Evolutionary conservation across 2,329 filamentous ascomycete genomes (phyloP).

Genomic region (Aspergillus aculeatus): DNA sequence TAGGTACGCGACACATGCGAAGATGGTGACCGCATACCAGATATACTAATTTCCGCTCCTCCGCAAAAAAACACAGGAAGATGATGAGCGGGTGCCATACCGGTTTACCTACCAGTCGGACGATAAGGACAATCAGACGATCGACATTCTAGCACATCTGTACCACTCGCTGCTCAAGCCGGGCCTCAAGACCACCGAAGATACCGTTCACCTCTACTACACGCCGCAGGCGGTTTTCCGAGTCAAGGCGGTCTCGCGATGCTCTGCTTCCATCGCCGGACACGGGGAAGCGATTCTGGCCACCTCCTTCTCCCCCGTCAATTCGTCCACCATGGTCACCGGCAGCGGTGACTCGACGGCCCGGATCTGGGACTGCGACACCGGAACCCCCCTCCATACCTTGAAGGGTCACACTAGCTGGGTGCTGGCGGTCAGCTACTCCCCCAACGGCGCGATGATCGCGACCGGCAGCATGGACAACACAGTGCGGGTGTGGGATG

Average conservation of each 20-base stretch:
- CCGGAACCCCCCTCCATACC: conserved; percentile 82
- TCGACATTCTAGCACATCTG: conserved; percentile 49
- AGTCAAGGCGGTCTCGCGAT: conserved; percentile 86
- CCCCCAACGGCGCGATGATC: conserved; percentile 75
- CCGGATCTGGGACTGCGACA: conserved; percentile 91
- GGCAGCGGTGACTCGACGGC: conserved; percentile 90
- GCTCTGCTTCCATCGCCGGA: conserved; percentile 82
- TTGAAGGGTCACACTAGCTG: conserved; percentile 84
- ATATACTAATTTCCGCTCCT: conserved; percentile 1
- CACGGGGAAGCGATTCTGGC: conserved; percentile 89
- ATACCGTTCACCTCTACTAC: conserved; percentile 62
- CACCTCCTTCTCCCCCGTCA: conserved; percentile 78
- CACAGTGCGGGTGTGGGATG: conserved; percentile 84
- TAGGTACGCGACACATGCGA: conserved; percentile 40
- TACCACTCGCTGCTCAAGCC: conserved; percentile 54
- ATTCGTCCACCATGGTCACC: conserved; percentile 75
- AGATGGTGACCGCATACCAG: neutral
- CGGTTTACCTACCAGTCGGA: conserved; percentile 60
- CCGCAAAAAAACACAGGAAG: conserved; percentile 42
- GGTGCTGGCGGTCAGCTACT: conserved; percentile 86
- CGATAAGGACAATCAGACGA: conserved; percentile 32
- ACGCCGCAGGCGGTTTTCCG: conserved; percentile 89
- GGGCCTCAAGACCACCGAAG: conserved; percentile 58
- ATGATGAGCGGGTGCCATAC: conserved; percentile 63
- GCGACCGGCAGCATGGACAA: conserved; percentile 94